A percentile compares a stretch with the other conserved stretches of the same genome.
phyloP scores from a whole-genome alignment of 2,329 filamentous ascomycete genomes.

The Verticillium alfalfae region DNA sequence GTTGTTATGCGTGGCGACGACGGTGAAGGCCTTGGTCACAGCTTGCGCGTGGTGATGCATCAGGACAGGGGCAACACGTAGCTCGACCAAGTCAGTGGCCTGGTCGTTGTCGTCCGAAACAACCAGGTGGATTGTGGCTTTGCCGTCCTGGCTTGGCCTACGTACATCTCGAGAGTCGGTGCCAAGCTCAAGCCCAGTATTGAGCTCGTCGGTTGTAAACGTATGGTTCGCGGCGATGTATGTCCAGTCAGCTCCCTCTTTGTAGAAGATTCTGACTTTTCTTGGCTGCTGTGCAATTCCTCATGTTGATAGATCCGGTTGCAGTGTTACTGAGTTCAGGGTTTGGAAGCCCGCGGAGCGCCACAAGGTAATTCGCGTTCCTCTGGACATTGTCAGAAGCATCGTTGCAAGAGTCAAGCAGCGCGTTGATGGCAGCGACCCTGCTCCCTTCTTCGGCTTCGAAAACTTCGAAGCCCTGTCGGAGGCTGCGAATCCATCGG shows the following conservation, averaged over 20 bases:
- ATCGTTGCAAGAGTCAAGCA: slow-evolving; percentile 26
- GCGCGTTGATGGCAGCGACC: slow-evolving; percentile 13
- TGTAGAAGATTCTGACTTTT: slow-evolving; percentile 19
- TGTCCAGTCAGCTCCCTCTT: slow-evolving; percentile 17
- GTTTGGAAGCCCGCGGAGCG: slow-evolving; percentile 21
- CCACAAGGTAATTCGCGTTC: slow-evolving; percentile 22
- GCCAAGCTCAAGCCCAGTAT: slow-evolving; percentile 23
- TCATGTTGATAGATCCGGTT: slow-evolving; percentile 11
- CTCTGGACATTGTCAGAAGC: slow-evolving; percentile 25
- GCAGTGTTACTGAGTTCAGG: slow-evolving; percentile 10
- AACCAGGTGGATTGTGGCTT: slow-evolving; percentile 19
- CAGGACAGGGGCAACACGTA: slow-evolving; percentile 30
- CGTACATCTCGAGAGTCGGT: slow-evolving; percentile 27
- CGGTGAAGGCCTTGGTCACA: slow-evolving; percentile 19
- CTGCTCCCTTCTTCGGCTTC: slow-evolving; percentile 4
- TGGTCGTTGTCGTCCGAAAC: neutral
- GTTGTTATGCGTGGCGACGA: slow-evolving; percentile 1
- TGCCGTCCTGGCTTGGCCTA: slow-evolving; percentile 20
- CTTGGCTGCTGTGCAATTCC: slow-evolving; percentile 1
- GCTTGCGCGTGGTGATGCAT: slow-evolving; percentile 28
- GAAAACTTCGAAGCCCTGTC: neutral
- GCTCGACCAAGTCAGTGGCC: slow-evolving; percentile 18
- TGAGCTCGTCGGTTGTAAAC: slow-evolving; percentile 21
- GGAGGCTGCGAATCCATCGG: neutral
- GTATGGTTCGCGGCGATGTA: slow-evolving; percentile 16